Conservation (phyloP, 371 early-diverging fungal genomes). For the Syncephalastrum sp. region DNA sequence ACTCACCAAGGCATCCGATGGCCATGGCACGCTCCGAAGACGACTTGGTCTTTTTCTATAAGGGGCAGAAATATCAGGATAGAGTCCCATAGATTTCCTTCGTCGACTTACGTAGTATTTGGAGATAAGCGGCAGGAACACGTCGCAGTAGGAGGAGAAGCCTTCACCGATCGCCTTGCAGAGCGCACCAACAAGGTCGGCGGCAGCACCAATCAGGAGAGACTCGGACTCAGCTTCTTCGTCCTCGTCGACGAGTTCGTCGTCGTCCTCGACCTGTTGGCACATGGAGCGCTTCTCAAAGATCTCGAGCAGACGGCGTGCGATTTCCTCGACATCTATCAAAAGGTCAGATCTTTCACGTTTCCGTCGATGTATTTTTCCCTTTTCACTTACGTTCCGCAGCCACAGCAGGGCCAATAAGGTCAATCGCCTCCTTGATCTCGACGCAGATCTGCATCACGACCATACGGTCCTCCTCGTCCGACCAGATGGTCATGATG, state of each 20-base stretch:
- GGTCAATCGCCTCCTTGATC: slow-evolving; percentile 63
- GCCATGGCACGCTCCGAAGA: slow-evolving; percentile 87
- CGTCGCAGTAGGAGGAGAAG: slow-evolving; percentile 72
- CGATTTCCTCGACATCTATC: slow-evolving; percentile 57
- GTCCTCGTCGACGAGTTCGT: slow-evolving; percentile 71
- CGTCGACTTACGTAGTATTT: slow-evolving; percentile 64
- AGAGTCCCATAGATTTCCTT: neutral
- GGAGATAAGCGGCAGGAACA: slow-evolving; percentile 78
- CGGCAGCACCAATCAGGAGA: slow-evolving; percentile 74
- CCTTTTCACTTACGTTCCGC: slow-evolving; percentile 55
- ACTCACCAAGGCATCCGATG: slow-evolving; percentile 85
- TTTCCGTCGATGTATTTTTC: no score
- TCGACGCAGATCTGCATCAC: slow-evolving; percentile 77
- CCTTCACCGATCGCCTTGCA: slow-evolving; percentile 71
- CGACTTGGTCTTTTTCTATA: slow-evolving; percentile 63
- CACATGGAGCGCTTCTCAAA: slow-evolving; percentile 82
- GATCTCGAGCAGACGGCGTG: slow-evolving; percentile 60
- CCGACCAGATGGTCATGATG: slow-evolving; percentile 68
- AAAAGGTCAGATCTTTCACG: neutral
- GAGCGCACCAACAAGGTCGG: slow-evolving; percentile 81
- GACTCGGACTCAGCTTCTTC: slow-evolving; percentile 87
- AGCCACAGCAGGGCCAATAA: slow-evolving; percentile 78
- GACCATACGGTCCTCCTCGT: slow-evolving; percentile 84
- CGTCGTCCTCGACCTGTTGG: slow-evolving; percentile 78
- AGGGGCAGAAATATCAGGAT: neutral